phyloP scores from a whole-genome alignment of 257 asterid species.

The Leptodermis oblonga region DNA sequence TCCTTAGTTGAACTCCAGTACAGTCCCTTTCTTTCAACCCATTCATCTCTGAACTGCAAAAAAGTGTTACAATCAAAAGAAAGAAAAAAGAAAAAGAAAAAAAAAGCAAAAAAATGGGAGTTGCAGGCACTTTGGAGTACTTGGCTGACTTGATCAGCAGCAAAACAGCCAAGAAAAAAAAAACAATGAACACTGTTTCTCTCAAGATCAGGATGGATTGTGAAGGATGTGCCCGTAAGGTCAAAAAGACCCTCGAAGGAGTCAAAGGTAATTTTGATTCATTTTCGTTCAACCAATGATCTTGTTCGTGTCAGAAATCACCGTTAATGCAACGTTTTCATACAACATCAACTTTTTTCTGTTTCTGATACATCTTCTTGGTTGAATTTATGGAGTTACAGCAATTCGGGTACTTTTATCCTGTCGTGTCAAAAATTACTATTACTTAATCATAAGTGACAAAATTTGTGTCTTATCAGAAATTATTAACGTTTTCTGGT shows the following conservation, averaged over 20 bases:
- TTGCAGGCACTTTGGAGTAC: slow-evolving; percentile 71
- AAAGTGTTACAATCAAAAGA: background rate
- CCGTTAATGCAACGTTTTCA: no score
- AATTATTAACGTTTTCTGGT: no score
- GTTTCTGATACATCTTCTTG: no score
- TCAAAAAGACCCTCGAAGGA: slow-evolving; percentile 51
- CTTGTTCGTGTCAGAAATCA: no score
- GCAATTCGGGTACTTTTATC: no score
- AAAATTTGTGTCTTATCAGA: no score
- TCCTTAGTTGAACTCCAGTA: background rate
- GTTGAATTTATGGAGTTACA: no score
- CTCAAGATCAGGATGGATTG: slow-evolving; percentile 83
- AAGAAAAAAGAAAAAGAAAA: background rate
- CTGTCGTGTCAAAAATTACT: no score
- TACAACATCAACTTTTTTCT: no score
- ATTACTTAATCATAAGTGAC: no score
- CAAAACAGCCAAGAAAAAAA: slow-evolving; percentile 59
- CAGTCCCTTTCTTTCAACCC: background rate
- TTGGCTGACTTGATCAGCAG: slow-evolving; percentile 52
- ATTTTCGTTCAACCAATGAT: no score
- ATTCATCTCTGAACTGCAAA: background rate
- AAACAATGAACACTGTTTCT: slow-evolving; percentile 48
- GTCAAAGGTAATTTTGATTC: slow-evolving; percentile 51
- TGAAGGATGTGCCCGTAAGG: slow-evolving; percentile 76
- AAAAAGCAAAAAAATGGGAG: slow-evolving; percentile 46